These are phyloP conservation scores for Falciphora oryzae DNA, from an alignment of 2,329 filamentous ascomycete species.

Conservation along the genomic window DNA sequence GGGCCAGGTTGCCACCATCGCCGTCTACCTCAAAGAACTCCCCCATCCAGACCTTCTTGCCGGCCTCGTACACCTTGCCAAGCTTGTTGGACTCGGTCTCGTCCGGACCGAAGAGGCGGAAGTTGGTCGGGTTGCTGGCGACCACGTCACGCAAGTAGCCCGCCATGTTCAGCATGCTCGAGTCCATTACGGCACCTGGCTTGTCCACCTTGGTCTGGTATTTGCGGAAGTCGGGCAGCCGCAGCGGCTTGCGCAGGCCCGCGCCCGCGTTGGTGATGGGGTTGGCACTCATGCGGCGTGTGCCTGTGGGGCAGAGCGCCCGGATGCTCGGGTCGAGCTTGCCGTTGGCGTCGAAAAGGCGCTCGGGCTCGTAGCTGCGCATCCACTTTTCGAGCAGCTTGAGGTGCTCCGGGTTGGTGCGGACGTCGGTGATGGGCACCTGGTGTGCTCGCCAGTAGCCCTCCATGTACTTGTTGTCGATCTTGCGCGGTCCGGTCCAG, in stretches of 20 bases:
- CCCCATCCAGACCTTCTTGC: constrained; percentile 76
- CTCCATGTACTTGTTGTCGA: constrained; percentile 64
- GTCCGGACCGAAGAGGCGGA: constrained; percentile 73
- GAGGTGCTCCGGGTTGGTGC: constrained; percentile 58
- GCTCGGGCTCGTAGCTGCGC: constrained; percentile 68
- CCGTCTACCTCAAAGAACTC: constrained; percentile 72
- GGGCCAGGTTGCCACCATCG: constrained; percentile 67
- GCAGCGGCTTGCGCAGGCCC: constrained; percentile 56
- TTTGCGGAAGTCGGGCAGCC: constrained; percentile 63
- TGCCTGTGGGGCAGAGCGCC: constrained; percentile 58
- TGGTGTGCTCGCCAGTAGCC: constrained; percentile 79
- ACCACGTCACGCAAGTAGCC: constrained; percentile 63
- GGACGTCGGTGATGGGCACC: constrained; percentile 67
- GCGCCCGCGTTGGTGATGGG: constrained; percentile 68
- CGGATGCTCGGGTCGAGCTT: constrained; percentile 57
- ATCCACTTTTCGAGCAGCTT: constrained; percentile 71
- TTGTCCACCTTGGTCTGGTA: constrained; percentile 60
- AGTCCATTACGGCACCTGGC: constrained; percentile 48
- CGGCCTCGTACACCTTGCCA: constrained; percentile 61
- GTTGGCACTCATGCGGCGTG: constrained; percentile 70
- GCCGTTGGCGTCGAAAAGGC: constrained; percentile 61
- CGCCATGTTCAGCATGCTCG: constrained; percentile 67
- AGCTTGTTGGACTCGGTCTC: constrained; percentile 82
- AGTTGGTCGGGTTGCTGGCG: constrained; percentile 56
- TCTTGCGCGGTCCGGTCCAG: constrained; percentile 69